phyloP scores from a whole-genome alignment of 129 eudicot genomes.

The Artemisia tridentata region DNA sequence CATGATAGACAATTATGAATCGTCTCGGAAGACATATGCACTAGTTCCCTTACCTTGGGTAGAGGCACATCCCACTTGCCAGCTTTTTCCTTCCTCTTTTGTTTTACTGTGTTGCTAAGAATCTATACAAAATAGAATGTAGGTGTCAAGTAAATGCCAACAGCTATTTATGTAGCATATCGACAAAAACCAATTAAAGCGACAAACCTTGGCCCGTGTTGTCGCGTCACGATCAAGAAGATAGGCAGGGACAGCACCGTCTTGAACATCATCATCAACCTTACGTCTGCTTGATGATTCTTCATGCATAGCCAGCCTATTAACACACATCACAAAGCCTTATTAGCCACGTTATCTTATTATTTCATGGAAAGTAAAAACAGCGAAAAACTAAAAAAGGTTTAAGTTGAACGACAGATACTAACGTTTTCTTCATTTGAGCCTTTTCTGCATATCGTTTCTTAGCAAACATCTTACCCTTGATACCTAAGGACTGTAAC shows the following conservation, averaged over 20 bases:
- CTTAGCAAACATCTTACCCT: conserved; percentile 89
- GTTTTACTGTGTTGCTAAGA: conserved; percentile 90
- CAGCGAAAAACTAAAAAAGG: too few relatives aligned
- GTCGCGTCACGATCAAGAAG: conserved; percentile 97
- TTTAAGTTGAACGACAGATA: too few relatives aligned
- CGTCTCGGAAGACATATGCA: too few relatives aligned
- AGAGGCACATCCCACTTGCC: too few relatives aligned
- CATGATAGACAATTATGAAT: not conserved
- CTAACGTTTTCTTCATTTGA: too few relatives aligned
- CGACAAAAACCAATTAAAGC: not conserved
- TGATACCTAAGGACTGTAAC: conserved; percentile 71
- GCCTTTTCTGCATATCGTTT: conserved; percentile 80
- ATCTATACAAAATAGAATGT: conserved; percentile 35
- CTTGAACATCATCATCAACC: too few relatives aligned
- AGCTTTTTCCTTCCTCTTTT: conserved; percentile 94
- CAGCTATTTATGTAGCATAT: not conserved
- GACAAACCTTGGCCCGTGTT: conserved; percentile 80
- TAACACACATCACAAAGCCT: too few relatives aligned
- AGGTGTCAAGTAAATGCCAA: not conserved
- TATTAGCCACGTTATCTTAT: too few relatives aligned
- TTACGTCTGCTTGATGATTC: too few relatives aligned
- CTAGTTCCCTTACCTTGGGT: too few relatives aligned
- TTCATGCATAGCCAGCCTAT: too few relatives aligned
- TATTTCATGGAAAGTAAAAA: too few relatives aligned
- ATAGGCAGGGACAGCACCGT: conserved; percentile 94